A percentile compares a stretch with the other conserved stretches of the same genome.
Evolutionary conservation across 345 rosid genomes (phyloP).

Genomic region (Rhodomyrtus tomentosa): DNA sequence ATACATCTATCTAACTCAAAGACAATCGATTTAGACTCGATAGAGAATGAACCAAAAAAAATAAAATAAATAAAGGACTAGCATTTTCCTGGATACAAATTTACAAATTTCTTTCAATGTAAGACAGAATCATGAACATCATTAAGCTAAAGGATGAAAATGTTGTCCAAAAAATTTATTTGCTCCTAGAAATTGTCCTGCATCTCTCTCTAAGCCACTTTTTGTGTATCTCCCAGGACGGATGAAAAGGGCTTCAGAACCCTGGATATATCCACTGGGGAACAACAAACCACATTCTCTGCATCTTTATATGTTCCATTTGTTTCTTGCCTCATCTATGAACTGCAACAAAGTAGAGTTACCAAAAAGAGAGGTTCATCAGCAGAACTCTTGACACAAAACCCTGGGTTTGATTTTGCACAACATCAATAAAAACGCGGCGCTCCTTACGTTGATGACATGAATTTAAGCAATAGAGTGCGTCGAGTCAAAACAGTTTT

Average conservation of each 20-base stretch:
- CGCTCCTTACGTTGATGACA: neutral
- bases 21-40: neutral
- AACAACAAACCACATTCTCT: neutral
- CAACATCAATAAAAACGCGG: neutral
- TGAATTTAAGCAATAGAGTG: neutral
- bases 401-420: neutral
- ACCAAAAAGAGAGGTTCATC: neutral
- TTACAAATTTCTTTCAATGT: neutral
- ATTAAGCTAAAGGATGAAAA: neutral
- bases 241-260: neutral
- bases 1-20: neutral
- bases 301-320: neutral
- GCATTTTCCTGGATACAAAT: neutral
- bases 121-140: neutral
- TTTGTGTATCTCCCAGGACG: neutral
- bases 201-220: neutral
- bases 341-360: neutral
- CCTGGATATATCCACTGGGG: neutral
- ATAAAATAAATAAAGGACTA: neutral
- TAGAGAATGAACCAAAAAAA: neutral
- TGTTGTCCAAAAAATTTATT: neutral
- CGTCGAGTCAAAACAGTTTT: neutral
- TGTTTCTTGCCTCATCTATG: neutral
- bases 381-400: neutral
- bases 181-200: neutral